phyloP scores from a whole-genome alignment of 129 eudicot genomes.

The Tanacetum coccineum region DNA sequence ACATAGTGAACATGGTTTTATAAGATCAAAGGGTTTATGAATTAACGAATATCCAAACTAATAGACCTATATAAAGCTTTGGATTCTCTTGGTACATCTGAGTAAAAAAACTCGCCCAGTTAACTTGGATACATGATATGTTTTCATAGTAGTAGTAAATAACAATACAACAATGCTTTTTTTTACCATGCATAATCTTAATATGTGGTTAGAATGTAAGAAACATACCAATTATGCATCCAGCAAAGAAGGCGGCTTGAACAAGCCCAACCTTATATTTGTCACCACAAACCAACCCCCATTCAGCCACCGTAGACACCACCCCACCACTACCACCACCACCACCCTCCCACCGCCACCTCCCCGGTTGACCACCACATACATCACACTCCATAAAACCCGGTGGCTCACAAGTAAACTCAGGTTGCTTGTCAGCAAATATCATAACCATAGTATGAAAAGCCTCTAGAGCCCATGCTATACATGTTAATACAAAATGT shows the following conservation, averaged over 20 bases:
- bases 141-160: too few relatives aligned
- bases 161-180: too few relatives aligned
- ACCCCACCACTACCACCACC: too few relatives aligned
- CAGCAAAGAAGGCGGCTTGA: conserved; percentile 82
- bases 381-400: conserved; percentile 28
- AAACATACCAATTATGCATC: conserved; percentile 83
- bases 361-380: conserved; percentile 48
- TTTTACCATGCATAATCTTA: too few relatives aligned
- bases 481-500: conserved; percentile 72
- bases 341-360: conserved; percentile 68
- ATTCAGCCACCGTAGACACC: conserved; percentile 80
- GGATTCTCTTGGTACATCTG: too few relatives aligned
- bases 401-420: conserved; percentile 52
- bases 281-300: conserved; percentile 74
- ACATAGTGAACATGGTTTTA: too few relatives aligned
- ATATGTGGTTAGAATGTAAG: too few relatives aligned
- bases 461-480: conserved; percentile 93
- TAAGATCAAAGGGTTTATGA: too few relatives aligned
- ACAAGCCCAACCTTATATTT: conserved; percentile 93
- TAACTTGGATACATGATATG: too few relatives aligned
- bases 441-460: conserved; percentile 98
- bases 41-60: too few relatives aligned
- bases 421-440: conserved; percentile 90
- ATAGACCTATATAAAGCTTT: too few relatives aligned
- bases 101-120: too few relatives aligned